Evolutionary conservation across 106 monocot species (phyloP).

Genomic region (Chionographis japonica): DNA sequence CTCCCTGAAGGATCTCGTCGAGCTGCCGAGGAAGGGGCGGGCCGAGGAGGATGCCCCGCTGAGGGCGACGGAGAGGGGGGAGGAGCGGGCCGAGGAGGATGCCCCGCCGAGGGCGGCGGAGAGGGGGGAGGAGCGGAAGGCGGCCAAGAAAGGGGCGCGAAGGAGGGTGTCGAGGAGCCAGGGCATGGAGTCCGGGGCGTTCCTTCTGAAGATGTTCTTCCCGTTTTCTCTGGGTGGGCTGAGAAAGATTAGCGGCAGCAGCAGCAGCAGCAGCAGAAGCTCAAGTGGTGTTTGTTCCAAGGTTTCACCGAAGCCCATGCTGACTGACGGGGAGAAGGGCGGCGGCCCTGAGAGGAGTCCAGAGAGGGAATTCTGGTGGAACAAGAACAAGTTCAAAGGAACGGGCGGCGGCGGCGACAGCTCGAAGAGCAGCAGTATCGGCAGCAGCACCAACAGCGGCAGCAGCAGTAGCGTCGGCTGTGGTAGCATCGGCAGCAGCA

Average conservation of each 20-base stretch:
- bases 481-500: background rate
- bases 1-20: conserved; percentile 40
- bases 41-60: too few relatives aligned
- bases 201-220: conserved; percentile 24
- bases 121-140: background rate
- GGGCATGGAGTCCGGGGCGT: conserved; percentile 1
- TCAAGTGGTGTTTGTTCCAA: background rate
- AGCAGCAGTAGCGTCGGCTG: background rate
- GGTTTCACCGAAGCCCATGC: conserved; percentile 1
- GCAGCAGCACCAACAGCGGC: conserved; percentile 1
- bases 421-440: background rate
- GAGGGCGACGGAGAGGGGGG: background rate
- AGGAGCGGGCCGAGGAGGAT: background rate
- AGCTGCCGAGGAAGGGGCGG: conserved; percentile 1
- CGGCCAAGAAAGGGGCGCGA: background rate
- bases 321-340: background rate
- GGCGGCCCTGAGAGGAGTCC: background rate
- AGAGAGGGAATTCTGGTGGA: conserved; percentile 12
- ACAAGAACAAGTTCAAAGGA: conserved; percentile 1
- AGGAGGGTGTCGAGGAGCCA: conserved; percentile 11
- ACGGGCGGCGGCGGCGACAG: background rate
- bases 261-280: background rate
- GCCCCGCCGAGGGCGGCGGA: background rate
- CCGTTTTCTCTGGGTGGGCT: background rate
- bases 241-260: conserved; percentile 10